Conservation (phyloP, 768 basidiomycete genomes). For the Fomitopsis serialis region DNA sequence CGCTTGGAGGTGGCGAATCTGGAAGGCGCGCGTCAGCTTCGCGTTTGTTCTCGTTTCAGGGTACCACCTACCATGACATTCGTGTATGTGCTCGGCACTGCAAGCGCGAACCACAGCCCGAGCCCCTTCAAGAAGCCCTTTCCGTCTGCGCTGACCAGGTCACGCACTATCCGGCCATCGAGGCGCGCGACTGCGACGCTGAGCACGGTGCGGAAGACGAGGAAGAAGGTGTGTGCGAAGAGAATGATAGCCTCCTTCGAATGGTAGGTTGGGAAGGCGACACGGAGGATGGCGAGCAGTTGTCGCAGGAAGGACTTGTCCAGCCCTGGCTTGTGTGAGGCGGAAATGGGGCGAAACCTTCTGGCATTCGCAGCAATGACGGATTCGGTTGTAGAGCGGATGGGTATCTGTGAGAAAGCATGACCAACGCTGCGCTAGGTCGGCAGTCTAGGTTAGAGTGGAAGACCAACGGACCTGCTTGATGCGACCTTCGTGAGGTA, state of each 20-base stretch:
- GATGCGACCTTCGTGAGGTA: conserved; percentile 61
- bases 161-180: conserved; percentile 85
- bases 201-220: conserved; percentile 80
- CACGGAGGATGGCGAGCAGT: conserved; percentile 67
- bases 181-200: conserved; percentile 84
- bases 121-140: conserved; percentile 79
- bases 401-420: background rate
- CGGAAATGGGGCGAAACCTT: conserved; percentile 56
- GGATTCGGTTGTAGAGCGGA: conserved; percentile 39
- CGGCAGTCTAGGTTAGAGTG: background rate
- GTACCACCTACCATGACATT: conserved; percentile 74
- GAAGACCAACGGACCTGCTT: conserved; percentile 25
- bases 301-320: conserved; percentile 67
- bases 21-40: background rate
- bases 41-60: background rate
- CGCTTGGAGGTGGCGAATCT: conserved; percentile 88
- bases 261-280: conserved; percentile 58
- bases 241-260: conserved; percentile 74
- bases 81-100: conserved; percentile 91
- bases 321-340: conserved; percentile 54
- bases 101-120: conserved; percentile 83
- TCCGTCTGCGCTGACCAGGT: conserved; percentile 83
- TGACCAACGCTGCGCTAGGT: background rate
- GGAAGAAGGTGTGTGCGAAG: conserved; percentile 74
- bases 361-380: conserved; percentile 47